Conservation (phyloP, 2,329 filamentous ascomycete genomes). For the Calcarisporium arbuscula region DNA sequence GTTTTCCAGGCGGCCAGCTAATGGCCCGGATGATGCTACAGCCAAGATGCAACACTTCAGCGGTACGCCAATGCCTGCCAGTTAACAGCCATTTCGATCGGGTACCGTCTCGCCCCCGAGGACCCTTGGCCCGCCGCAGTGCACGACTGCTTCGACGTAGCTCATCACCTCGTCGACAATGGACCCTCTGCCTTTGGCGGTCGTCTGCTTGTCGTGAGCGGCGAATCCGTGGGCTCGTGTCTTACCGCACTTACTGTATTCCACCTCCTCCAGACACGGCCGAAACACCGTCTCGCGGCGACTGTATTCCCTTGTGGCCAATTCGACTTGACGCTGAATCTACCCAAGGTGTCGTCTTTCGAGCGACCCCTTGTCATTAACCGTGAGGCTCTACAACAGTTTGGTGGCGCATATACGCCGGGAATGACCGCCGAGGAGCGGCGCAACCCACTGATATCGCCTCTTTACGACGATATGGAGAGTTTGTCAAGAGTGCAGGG, state of each 20-base stretch:
- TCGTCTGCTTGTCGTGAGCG: conserved; percentile 21
- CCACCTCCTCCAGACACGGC: conserved; percentile 33
- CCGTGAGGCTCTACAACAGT: conserved; percentile 36
- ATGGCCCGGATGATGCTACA: conserved; percentile 3
- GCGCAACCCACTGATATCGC: background rate
- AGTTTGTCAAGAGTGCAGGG: conserved; percentile 1
- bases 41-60: conserved; percentile 32
- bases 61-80: conserved; percentile 41
- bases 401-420: conserved; percentile 22
- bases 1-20: too few species aligned
- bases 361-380: conserved; percentile 31
- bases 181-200: conserved; percentile 36
- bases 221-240: conserved; percentile 3
- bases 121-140: conserved; percentile 47
- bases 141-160: conserved; percentile 52
- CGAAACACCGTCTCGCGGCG: conserved; percentile 36
- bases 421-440: background rate
- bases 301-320: conserved; percentile 47
- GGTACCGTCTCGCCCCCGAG: conserved; percentile 55
- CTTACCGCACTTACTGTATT: conserved; percentile 22
- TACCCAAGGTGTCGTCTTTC: conserved; percentile 19
- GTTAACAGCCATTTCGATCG: conserved; percentile 46
- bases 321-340: conserved; percentile 40
- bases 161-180: conserved; percentile 44
- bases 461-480: background rate